Evolutionary conservation across 2,329 filamentous ascomycete species (phyloP), one percentile per base, ranked within the genome.

Genomic region (Beauveria asiatica): DNA sequence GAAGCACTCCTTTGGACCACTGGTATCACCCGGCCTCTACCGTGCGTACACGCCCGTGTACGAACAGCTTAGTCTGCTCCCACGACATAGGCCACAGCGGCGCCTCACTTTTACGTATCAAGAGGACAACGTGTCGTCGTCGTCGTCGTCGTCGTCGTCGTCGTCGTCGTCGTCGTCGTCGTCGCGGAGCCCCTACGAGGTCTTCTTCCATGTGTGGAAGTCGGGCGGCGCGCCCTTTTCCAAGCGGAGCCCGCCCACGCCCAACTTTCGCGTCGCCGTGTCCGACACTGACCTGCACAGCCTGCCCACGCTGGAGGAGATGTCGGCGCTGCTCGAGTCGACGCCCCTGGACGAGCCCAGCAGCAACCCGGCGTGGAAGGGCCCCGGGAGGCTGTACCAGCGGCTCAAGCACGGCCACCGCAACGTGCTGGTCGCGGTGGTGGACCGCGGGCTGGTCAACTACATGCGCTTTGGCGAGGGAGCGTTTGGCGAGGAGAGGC

Each of bases 401-500:
- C 85, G 89, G 62, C 76, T 97, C 64, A 93, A 92, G 73, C 86
- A 96, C 68, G 94, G 92, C 1, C 86, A 88, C 71, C 83, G 90
- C 64, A 94, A 90, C 72, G 89, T 94, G 37, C 78, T 97, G 39
- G 72, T 99, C 25, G 94, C 92, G 0, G 83, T 97, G 2, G 92
- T 97, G 39, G 94, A 97, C 70, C 83, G 91, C 64, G 94, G 94
- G 0, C 81, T 97, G 23, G 88, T 92, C 50, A 97, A 93, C 71
- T 97, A 93, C 70, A 78, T 97, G 68, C 79, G 89, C 25, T 80
- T 97, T 61, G 85, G 83, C 1, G 92, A 97, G 76, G 86, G 85
- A 11, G 87, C 86, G 1, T 97, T 97, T 73, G 87, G 80, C 0
- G 82, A 84, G 63, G 91, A 96, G 72, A 84, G 76, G 71, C 68